A percentile compares a stretch with the other conserved stretches of the same genome.
These are phyloP conservation scores for Ogataea pilisensis DNA, from an alignment of 805 yeast species.

Conservation along the genomic window DNA sequence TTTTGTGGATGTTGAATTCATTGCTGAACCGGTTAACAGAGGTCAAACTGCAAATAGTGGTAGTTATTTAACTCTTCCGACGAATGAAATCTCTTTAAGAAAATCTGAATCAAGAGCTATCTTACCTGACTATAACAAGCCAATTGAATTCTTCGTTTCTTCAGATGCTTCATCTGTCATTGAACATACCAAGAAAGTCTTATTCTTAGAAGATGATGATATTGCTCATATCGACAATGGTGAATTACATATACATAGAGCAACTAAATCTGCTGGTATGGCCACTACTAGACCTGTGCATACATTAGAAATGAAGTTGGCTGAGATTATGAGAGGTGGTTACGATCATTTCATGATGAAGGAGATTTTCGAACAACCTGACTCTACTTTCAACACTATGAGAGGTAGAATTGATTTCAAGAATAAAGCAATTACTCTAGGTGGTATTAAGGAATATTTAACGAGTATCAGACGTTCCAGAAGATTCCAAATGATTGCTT, in stretches of 20 bases:
- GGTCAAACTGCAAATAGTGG: constrained; percentile 22
- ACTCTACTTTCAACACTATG: constrained; percentile 97
- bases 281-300: constrained; percentile 95
- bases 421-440: constrained; percentile 69
- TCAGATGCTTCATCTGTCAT: constrained; percentile 97
- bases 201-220: constrained; percentile 96
- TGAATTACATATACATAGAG: constrained; percentile 97
- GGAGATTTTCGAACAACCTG: constrained; percentile 98
- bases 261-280: constrained; percentile 79
- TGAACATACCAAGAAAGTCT: constrained; percentile 94
- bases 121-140: constrained; percentile 84
- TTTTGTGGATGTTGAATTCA: constrained; percentile 97
- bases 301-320: constrained; percentile 93
- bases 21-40: constrained; percentile 48
- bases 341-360: constrained; percentile 97
- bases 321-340: constrained; percentile 97
- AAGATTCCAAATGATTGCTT: constrained; percentile 96
- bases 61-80: constrained; percentile 15
- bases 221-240: constrained; percentile 98
- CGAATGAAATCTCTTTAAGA: constrained; percentile 23
- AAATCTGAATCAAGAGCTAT: constrained; percentile 83
- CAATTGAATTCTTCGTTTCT: constrained; percentile 92
- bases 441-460: constrained; percentile 83
- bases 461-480: constrained; percentile 91
- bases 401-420: constrained; percentile 97